Evolutionary conservation across 495 filamentous ascomycete species (phyloP).

Genomic region (Aspergillus affinis): DNA sequence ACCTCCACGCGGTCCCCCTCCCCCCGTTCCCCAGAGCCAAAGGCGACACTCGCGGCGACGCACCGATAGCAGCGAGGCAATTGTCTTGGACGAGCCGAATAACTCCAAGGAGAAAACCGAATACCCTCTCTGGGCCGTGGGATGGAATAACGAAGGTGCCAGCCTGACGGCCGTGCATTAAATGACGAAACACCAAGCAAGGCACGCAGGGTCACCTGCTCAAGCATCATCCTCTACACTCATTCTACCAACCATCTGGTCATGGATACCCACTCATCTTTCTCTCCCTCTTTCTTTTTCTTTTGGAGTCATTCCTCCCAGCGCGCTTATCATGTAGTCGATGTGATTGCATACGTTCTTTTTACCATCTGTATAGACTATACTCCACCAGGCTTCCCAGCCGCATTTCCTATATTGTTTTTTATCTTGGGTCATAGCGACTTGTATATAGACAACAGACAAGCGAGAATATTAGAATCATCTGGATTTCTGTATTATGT

Average conservation of each 20-base stretch:
- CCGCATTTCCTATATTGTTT: neutral
- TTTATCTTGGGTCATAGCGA: neutral
- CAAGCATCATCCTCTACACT: neutral
- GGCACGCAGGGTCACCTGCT: neutral
- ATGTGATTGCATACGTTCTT: neutral
- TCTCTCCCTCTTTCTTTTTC: neutral
- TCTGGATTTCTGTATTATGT: too few relatives aligned
- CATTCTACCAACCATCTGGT: neutral
- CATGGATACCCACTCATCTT: neutral
- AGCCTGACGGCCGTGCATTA: constrained; percentile 40
- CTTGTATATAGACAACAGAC: neutral
- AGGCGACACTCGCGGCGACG: constrained; percentile 43
- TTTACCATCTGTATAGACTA: constrained; percentile 16
- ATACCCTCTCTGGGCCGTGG: constrained; percentile 44
- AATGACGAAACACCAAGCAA: constrained; percentile 4
- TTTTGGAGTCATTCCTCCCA: neutral
- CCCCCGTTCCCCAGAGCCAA: constrained; percentile 37
- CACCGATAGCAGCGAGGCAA: constrained; percentile 48
- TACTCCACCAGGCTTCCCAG: neutral
- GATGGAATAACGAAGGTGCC: constrained; percentile 36
- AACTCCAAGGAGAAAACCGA: constrained; percentile 28
- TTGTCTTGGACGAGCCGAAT: constrained; percentile 31
- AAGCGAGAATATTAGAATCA: neutral
- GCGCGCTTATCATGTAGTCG: neutral
- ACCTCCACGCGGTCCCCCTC: constrained; percentile 38